Conservation (phyloP, 768 basidiomycete species). For the Tephrocybe rancida region DNA sequence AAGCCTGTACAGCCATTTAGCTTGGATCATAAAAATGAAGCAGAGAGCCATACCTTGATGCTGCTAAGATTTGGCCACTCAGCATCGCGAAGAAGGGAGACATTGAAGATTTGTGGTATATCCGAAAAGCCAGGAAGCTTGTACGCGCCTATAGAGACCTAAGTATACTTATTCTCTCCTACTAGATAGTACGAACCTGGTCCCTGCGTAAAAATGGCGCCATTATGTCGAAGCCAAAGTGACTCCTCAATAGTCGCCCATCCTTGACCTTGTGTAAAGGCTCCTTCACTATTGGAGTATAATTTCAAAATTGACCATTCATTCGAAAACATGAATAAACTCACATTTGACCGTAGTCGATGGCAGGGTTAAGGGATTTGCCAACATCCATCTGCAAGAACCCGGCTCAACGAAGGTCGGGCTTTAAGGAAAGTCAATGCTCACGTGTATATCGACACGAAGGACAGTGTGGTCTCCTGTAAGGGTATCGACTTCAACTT, state of each 20-base stretch:
- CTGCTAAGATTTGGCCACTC: conserved; percentile 18
- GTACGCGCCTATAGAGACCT: conserved; percentile 12
- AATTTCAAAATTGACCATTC: neutral
- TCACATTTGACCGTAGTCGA: conserved; percentile 19
- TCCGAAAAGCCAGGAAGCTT: conserved; percentile 20
- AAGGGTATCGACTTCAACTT: conserved; percentile 17
- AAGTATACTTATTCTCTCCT: neutral
- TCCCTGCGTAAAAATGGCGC: conserved; percentile 19
- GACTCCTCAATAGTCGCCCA: conserved; percentile 20
- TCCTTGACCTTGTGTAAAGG: conserved; percentile 19
- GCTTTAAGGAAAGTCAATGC: neutral
- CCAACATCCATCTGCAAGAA: conserved; percentile 17
- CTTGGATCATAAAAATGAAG: neutral
- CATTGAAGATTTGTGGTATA: conserved; percentile 18
- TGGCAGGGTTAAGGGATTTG: conserved; percentile 18
- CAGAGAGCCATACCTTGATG: conserved; percentile 10
- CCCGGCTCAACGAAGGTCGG: neutral
- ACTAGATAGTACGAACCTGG: neutral
- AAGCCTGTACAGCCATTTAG: conserved; percentile 1
- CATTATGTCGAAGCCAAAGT: conserved; percentile 18
- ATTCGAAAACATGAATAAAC: neutral
- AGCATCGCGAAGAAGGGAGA: conserved; percentile 18
- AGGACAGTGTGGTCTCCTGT: conserved; percentile 18
- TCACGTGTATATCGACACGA: conserved; percentile 17
- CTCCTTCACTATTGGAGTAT: conserved; percentile 10